Percentiles rank a stretch among this genome's conserved stretches.
These are phyloP conservation scores for Cryphonectria naterciae DNA, from an alignment of 2,329 filamentous ascomycete genomes.

Conservation along the genomic window DNA sequence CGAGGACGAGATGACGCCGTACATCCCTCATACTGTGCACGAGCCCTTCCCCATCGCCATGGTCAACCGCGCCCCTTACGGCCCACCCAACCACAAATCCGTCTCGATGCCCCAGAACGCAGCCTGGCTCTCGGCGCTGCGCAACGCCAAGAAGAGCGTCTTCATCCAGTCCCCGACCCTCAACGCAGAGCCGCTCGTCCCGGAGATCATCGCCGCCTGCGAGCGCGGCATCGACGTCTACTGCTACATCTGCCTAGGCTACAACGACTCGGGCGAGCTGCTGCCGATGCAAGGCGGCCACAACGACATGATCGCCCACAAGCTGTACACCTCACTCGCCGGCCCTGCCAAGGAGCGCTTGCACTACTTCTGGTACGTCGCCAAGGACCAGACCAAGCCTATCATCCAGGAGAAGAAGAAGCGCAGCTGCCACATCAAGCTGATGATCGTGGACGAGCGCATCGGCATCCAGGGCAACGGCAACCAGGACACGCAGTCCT, in stretches of 20 bases:
- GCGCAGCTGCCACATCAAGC: constrained; percentile 75
- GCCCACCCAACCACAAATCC: constrained; percentile 62
- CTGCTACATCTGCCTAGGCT: constrained; percentile 76
- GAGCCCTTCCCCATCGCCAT: constrained; percentile 71
- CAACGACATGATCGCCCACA: constrained; percentile 71
- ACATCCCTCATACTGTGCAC: constrained; percentile 58
- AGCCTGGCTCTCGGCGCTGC: constrained; percentile 71
- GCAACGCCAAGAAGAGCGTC: constrained; percentile 64
- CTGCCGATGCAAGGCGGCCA: constrained; percentile 76
- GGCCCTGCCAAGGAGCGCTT: constrained; percentile 52
- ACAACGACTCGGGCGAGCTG: constrained; percentile 78
- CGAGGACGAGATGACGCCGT: constrained; percentile 67
- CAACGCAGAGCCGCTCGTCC: constrained; percentile 70
- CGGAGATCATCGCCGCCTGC: constrained; percentile 66
- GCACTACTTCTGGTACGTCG: constrained; percentile 72
- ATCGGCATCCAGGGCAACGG: constrained; percentile 76
- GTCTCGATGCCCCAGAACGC: constrained; percentile 74
- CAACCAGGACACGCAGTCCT: constrained; percentile 81
- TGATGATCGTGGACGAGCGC: constrained; percentile 72
- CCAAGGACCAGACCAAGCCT: constrained; percentile 70
- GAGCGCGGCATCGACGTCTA: constrained; percentile 69
- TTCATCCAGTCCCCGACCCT: constrained; percentile 81
- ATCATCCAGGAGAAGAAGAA: constrained; percentile 69
- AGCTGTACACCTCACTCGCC: constrained; percentile 60
- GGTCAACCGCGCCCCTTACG: constrained; percentile 71